Evolutionary conservation across 768 basidiomycete genomes (phyloP).

Genomic region (Tephrocybe sp.): DNA sequence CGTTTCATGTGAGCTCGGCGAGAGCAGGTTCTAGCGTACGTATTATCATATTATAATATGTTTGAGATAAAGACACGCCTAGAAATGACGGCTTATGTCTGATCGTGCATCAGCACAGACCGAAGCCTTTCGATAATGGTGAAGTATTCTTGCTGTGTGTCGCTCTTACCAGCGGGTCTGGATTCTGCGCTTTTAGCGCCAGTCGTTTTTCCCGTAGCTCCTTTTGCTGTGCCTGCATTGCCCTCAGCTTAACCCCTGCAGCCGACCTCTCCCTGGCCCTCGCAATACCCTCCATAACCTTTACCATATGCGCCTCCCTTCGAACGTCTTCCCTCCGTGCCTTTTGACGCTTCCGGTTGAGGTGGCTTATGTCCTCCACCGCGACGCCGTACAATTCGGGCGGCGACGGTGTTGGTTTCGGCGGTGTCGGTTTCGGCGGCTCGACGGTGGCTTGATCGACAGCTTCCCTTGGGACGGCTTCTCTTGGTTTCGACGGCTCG

Average conservation of each 20-base stretch:
- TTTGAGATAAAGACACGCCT: conserved; percentile 2
- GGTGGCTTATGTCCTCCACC: conserved; percentile 53
- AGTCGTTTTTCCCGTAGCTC: neutral
- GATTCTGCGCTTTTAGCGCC: neutral
- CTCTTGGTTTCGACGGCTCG: too few relatives aligned
- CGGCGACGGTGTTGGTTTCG: neutral
- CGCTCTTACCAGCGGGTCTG: too few relatives aligned
- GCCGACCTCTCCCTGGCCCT: conserved; percentile 3
- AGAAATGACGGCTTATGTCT: neutral
- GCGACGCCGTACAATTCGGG: conserved; percentile 31
- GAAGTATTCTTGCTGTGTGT: too few relatives aligned
- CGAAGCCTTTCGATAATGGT: too few relatives aligned
- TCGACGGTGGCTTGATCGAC: too few relatives aligned
- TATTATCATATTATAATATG: neutral
- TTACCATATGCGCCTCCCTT: conserved; percentile 40
- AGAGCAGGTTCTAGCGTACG: too few relatives aligned
- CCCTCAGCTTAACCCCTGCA: neutral
- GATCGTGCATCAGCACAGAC: too few relatives aligned
- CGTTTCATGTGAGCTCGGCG: too few relatives aligned
- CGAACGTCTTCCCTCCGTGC: conserved; percentile 46
- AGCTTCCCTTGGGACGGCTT: too few relatives aligned
- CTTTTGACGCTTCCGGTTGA: conserved; percentile 54
- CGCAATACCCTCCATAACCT: conserved; percentile 23
- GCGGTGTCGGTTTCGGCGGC: too few relatives aligned
- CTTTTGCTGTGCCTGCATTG: neutral